Base-by-base conservation (phyloP, 768 basidiomycete species). In the Mycena metata region DNA sequence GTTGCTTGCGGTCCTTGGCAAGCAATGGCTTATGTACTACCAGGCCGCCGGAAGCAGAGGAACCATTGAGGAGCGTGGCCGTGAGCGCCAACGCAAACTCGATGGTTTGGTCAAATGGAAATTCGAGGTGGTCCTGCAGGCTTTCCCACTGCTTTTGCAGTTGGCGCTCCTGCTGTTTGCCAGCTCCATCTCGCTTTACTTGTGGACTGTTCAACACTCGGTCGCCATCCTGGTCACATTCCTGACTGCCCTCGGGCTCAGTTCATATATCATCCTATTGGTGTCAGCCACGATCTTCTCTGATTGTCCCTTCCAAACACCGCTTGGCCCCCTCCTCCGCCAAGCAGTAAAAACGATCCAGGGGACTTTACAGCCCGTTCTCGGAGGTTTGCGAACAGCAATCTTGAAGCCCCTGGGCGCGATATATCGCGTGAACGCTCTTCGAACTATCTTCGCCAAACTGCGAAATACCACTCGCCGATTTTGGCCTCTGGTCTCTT, bases 21-120 rank as follows among this genome's bases (percentile, higher is more conserved):
- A 46, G 45, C 47, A 49, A 15, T 57, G 55, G 55, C 39, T 57
- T 4, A 42, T 57, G 55, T 43, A 57, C 23, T 57, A 57, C 55
- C 23, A 21, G 11, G 21, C 55, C 15, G 55, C 55, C 1, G 55
- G 55, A 15, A 41, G 42, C 15, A 8, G 55, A 11, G 55, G 55
- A 2, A 57, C 55, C 5, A 24, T 57, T 23, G 55, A 43, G 15
- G 21, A 39, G 4, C 55, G 55, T 24, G 55, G 55, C 24, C 55
- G 43, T 17, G 41, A 57, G 23, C 55, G 55, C 41, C 55, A 41
- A 12, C 55, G 41, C 55, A 52, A 52, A 52, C 35, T 52, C n/a
- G 51, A 52, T 19, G 51, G 51, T 11, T n/a, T 39, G 39, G 39
- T 11, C 10, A 39, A 39, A 15, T 39, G 51, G 51, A 52, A 30